Base-by-base conservation (phyloP, 1,139 yeast species). In the Meyerozyma elateridarum region DNA sequence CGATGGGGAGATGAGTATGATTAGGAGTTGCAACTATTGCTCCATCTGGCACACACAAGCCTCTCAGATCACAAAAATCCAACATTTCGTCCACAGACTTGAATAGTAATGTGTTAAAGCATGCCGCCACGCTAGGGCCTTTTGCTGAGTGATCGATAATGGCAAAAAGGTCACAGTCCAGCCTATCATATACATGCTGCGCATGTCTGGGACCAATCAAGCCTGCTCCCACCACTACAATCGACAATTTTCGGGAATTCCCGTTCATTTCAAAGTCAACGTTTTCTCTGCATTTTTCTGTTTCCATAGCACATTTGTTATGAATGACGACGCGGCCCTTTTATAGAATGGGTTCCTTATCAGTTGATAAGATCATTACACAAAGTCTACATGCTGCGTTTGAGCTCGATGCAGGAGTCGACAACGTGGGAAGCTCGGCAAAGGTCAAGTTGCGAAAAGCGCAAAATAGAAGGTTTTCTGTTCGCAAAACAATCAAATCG, bases 1-100 rank as follows among this genome's bases (percentile, higher is more conserved):
- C 58, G 29, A 66, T 44, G 14, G 49, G 43, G 4, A 63, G 54
- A 42, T 64, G 71, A 1, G 70, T 61, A 34, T 61, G 64, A 41
- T 64, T 65, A 1, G 72, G 72, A 2, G 71, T 65, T 29, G 68
- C 64, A 4, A 65, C 54, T 6, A 65, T 63, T 9, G 70, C 72
- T 1, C 68, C 72, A 30, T 61, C 59, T 1, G 71, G 71, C 20
- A 54, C 57, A 15, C 45, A 37, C 5, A 54, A 33, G 12, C 40
- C 36, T 22, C 48, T 47, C 4, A 33, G 24, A 19, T 53, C 49
- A 40, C 68, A 62, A 35, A 48, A 49, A 7, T 39, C 39, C 13
- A 60, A 48, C 52, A 63, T 46, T 9, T 51, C 52, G 15, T 49
- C 46, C 29, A 64, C 49, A 12, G 51, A 45, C 8, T 36, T 33